phyloP scores from a whole-genome alignment of 2,329 filamentous ascomycete species.

The Penicillium expansum region DNA sequence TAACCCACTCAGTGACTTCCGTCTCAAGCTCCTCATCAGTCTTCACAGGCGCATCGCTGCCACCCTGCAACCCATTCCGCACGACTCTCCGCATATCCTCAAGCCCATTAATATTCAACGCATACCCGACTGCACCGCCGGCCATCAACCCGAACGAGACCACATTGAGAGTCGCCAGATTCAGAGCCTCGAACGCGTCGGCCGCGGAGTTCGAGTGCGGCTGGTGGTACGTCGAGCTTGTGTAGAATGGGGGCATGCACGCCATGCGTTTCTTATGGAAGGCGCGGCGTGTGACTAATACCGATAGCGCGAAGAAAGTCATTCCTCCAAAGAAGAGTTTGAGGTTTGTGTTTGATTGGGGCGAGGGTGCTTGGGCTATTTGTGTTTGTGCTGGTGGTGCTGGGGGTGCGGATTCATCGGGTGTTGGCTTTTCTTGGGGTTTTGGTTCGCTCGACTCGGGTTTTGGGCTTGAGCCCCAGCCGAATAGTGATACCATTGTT shows the following conservation, averaged over 20 bases:
- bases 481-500: conserved; percentile 28
- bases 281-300: conserved; percentile 68
- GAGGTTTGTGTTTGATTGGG: conserved; percentile 28
- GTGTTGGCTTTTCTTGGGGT: conserved; percentile 5
- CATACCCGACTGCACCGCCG: conserved; percentile 71
- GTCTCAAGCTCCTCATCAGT: conserved; percentile 50
- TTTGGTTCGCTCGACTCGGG: conserved; percentile 6
- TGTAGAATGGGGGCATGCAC: conserved; percentile 69
- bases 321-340: conserved; percentile 70
- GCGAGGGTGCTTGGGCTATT: conserved; percentile 10
- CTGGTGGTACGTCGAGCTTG: conserved; percentile 45
- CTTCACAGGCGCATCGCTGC: conserved; percentile 53
- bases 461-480: conserved; percentile 24
- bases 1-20: conserved; percentile 56
- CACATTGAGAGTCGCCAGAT: conserved; percentile 83
- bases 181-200: conserved; percentile 79
- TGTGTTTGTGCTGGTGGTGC: conserved; percentile 11
- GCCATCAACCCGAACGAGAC: conserved; percentile 70
- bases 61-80: conserved; percentile 59
- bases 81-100: conserved; percentile 62
- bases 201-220: conserved; percentile 59
- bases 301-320: conserved; percentile 70
- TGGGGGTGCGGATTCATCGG: conserved; percentile 5
- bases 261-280: conserved; percentile 62
- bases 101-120: conserved; percentile 69